Base-by-base conservation (phyloP, 2,329 filamentous ascomycete genomes). In the Phaeoacremonium minimum region DNA sequence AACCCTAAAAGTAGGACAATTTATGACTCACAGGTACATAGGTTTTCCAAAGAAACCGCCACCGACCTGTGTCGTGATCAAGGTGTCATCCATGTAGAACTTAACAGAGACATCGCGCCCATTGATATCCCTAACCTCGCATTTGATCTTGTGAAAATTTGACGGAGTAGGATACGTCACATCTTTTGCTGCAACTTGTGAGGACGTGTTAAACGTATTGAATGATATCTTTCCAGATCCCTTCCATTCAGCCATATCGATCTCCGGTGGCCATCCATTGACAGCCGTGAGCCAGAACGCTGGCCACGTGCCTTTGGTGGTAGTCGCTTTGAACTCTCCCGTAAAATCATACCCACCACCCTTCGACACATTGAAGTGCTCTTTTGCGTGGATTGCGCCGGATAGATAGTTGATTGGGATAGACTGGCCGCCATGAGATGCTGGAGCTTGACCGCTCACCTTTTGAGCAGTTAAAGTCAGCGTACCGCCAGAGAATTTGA, bases 201-300 rank as follows among this genome's bases (percentile, higher is more conserved):
- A 66, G 19, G 64, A 66, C 3, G 69, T 69, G 45, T 71, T 69
- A 49, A 72, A 72, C 2, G 72, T 77, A 46, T 77, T 77, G 57
- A 77, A 77, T 19, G 62, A 69, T 41, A 76, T 70, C 48, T 73
- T 68, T 13, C 72, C 73, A 20, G 53, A 63, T n/a, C 75, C 75
- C 49, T 78, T 79, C 75, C 75, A 79, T 53, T 79, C 75, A 2
- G 74, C 74, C 55, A 79, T 64, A 48, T 79, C 75, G 37, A 79
- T 67, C 63, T 78, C 75, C 0, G 75, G 75, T 13, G 74, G 75
- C 75, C 75, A 79, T 1, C 64, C 61, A 30, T 71, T 50, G 1
- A 72, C 71, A 0, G 62, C 72, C 2, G 72, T 77, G 12, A 78
- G 53, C 75, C 74, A 78, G 46, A 78, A 78, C 0, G 75, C 75